Evolutionary conservation across 2,329 filamentous ascomycete species (phyloP).

Genomic region (Penicillium palitans): DNA sequence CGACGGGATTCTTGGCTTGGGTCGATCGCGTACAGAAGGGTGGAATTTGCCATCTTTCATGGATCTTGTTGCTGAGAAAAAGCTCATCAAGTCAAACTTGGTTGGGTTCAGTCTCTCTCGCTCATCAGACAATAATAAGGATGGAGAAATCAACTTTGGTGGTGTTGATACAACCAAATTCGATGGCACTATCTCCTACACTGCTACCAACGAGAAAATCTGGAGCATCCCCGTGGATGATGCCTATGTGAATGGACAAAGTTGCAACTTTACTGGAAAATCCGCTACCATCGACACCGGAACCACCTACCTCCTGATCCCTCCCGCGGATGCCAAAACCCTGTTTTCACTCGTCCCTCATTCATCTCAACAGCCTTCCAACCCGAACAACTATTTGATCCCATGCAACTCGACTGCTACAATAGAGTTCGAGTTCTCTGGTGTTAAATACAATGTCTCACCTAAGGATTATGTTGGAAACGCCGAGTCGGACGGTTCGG

Average conservation of each 20-base stretch:
- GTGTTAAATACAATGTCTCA: slow-evolving; percentile 65
- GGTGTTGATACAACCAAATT: slow-evolving; percentile 66
- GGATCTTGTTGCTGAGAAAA: slow-evolving; percentile 58
- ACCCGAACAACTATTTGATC: slow-evolving; percentile 61
- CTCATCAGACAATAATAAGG: slow-evolving; percentile 62
- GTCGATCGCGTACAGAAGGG: slow-evolving; percentile 58
- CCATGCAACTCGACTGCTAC: slow-evolving; percentile 67
- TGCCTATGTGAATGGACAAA: slow-evolving; percentile 61
- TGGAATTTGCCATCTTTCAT: slow-evolving; percentile 64
- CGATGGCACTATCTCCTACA: slow-evolving; percentile 68
- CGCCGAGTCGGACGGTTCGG: slow-evolving; percentile 22
- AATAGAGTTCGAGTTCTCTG: slow-evolving; percentile 68
- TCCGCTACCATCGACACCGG: slow-evolving; percentile 80
- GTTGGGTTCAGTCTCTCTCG: slow-evolving; percentile 72
- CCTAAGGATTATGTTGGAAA: slow-evolving; percentile 68
- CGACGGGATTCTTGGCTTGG: slow-evolving; percentile 82
- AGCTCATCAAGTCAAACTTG: slow-evolving; percentile 63
- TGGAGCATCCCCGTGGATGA: slow-evolving; percentile 75
- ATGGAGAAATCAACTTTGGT: slow-evolving; percentile 78
- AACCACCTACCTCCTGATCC: slow-evolving; percentile 76
- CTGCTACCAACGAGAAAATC: slow-evolving; percentile 55
- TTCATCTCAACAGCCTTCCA: slow-evolving; percentile 49
- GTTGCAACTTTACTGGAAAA: slow-evolving; percentile 54
- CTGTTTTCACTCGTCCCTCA: slow-evolving; percentile 69
- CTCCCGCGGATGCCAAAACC: slow-evolving; percentile 63